Evolutionary conservation across 352 stramenopile genomes (phyloP).

Genomic region (Phytophthora hybrid): DNA sequence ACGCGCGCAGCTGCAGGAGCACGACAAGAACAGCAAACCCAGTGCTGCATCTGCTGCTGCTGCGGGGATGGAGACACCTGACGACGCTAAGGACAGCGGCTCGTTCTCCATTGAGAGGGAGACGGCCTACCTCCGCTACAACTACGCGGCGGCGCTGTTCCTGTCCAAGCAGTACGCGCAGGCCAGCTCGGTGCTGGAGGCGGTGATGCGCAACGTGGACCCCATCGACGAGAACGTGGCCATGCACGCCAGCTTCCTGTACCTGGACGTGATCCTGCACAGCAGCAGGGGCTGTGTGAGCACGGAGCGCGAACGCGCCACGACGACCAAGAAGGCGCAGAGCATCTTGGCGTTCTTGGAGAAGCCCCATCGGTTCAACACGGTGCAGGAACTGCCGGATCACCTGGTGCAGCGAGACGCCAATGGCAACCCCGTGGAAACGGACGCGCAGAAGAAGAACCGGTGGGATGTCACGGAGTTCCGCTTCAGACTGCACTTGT

Average conservation of each 20-base stretch:
- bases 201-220: slow-evolving; percentile 90
- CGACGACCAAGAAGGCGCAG: slow-evolving; percentile 87
- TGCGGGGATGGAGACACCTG: slow-evolving; percentile 25
- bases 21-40: slow-evolving; percentile 41
- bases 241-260: slow-evolving; percentile 94
- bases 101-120: slow-evolving; percentile 85
- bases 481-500: slow-evolving; percentile 91
- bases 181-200: slow-evolving; percentile 84
- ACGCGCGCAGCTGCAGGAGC: slow-evolving; percentile 70
- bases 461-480: slow-evolving; percentile 86
- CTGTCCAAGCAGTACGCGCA: slow-evolving; percentile 92
- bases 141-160: slow-evolving; percentile 88
- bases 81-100: slow-evolving; percentile 34
- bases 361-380: slow-evolving; percentile 92
- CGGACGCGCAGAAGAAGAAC: slow-evolving; percentile 68
- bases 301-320: slow-evolving; percentile 72
- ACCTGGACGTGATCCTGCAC: slow-evolving; percentile 93
- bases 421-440: slow-evolving; percentile 48
- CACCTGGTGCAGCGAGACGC: slow-evolving; percentile 45
- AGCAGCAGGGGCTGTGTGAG: slow-evolving; percentile 86
- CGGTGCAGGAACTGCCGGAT: slow-evolving; percentile 57
- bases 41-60: neutral
- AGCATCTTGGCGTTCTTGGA: slow-evolving; percentile 91
- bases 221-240: slow-evolving; percentile 92
- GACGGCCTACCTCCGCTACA: slow-evolving; percentile 91